Evolutionary conservation across 2,329 filamentous ascomycete genomes (phyloP), one percentile per base, ranked within the genome.

Genomic region (Pezicula carpinea): DNA sequence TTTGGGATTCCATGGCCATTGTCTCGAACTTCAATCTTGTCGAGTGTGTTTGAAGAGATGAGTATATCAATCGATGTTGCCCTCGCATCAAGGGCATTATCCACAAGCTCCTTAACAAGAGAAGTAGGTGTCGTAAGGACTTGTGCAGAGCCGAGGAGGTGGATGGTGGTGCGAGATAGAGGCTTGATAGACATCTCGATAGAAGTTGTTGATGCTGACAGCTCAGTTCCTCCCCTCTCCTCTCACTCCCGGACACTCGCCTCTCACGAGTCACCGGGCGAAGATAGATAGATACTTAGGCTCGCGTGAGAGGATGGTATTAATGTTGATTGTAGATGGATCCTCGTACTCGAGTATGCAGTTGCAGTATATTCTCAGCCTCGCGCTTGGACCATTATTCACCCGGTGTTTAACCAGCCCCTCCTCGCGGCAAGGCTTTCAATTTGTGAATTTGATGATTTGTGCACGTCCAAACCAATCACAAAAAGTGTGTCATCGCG

Each of bases 41-140:
- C 82, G 44, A 90, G 63, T 0, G 83, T 83, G 59, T 90, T 83
- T 35, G 73, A 57, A 4, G 83, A 77, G 13, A 89, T 70, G 22
- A 79, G 67, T 19, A 91, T 68, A 44, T 86, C 79, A 48, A 92
- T 70, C 2, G 74, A 75, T 2, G 77, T 84, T 11, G 87, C 85
- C 44, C 75, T 71, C 6, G 86, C 84, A 64, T 92, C 87, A 17
- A 91, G 74, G 36, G 85, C 75, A 63, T 92, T 91, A 56, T 91
- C 87, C 26, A 91, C 65, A 4, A 91, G 78, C 64, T 91, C 87
- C 60, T 91, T 91, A 56, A 89, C 76, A 2, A 88, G 67, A 10
- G 77, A 75, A 11, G 72, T 67, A 0, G 86, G 75, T 6, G 79
- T 77, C 5, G 75, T 71, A 42, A 90, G 73, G 39, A 75, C 72